Conservation (phyloP, 352 stramenopile species). For the Phytophthora melonis region DNA sequence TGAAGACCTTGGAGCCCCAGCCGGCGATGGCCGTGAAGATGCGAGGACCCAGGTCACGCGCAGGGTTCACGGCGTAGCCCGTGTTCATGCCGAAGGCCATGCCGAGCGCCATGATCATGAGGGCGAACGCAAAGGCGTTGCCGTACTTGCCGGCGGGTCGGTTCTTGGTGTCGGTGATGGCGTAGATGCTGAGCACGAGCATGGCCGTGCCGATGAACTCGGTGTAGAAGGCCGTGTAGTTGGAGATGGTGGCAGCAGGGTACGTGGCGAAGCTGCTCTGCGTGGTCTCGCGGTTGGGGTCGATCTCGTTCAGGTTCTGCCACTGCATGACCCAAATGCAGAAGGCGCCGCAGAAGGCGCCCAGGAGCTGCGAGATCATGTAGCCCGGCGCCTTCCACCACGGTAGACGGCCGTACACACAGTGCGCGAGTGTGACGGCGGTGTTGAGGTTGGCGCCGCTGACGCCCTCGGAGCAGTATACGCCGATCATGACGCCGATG, state of each 20-base stretch:
- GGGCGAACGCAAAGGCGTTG: constrained; percentile 41
- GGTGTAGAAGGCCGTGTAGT: constrained; percentile 52
- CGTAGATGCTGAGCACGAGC: constrained; percentile 51
- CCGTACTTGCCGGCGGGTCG: constrained; percentile 33
- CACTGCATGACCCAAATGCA: constrained; percentile 55
- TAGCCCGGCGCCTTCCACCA: constrained; percentile 59
- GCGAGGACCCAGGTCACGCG: constrained; percentile 50
- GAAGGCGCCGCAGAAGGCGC: constrained; percentile 44
- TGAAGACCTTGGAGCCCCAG: constrained; percentile 55
- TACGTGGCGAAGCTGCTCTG: constrained; percentile 51
- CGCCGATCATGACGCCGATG: constrained; percentile 57
- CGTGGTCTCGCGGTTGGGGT: constrained; percentile 43
- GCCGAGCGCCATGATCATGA: constrained; percentile 56
- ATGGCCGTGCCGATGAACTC: constrained; percentile 57
- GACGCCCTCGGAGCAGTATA: constrained; percentile 53
- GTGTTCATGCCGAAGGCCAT: constrained; percentile 48
- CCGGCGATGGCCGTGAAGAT: constrained; percentile 47
- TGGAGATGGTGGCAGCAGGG: constrained; percentile 41
- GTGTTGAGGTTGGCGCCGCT: constrained; percentile 16
- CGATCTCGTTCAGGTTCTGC: constrained; percentile 49
- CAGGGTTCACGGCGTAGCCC: constrained; percentile 47
- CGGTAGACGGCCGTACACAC: constrained; percentile 48
- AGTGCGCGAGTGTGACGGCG: constrained; percentile 23
- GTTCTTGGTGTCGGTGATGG: constrained; percentile 53
- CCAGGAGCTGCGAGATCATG: constrained; percentile 51